Evolutionary conservation across 805 yeast genomes (phyloP), one percentile per base, ranked within the genome.

Genomic region (Brettanomyces anomalus): DNA sequence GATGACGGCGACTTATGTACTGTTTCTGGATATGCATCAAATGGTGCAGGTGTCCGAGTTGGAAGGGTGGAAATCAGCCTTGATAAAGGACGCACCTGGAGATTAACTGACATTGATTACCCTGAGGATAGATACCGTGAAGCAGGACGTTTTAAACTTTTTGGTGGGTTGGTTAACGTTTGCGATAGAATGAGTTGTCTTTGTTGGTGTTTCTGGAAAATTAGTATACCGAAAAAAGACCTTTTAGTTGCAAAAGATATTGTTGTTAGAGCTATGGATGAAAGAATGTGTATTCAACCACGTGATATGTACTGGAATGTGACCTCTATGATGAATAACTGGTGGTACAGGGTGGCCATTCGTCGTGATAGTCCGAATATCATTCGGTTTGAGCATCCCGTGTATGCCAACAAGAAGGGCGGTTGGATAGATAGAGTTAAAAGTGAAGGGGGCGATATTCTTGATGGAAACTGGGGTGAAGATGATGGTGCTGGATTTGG

Each of bases 381-480:
- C 10, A 46, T 51, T 21, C 46, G 43, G 39, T 60, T 55, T 46
- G 56, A 58, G 43, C 63, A 57, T 43, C 63, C 63, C 1, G 51
- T 48, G 32, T 28, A 42, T 31, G 60, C 63, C 3, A 54, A 47
- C 28, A 52, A 46, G 16, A 39, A 53, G 5, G 62, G 58, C 42
- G 67, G 67, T 4, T 62, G 67, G 67, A 62, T 62, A 66, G 66
- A 61, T 33, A 49, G 64, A 33, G 62, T 62, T 19, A 61, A 60
- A 40, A 49, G 49, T 5, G 49, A 54, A 32, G 64, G 64, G 20
- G 65, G 65, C 36, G 55, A 60, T 40, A 39, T 60, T 7, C 43
- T 58, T n/a, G 55, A 53, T 28, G 36, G 46, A n/a, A 57, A 51
- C 11, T 61, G 64, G 64, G 66, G 65, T 21, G 64, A 61, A 36